phyloP scores from a whole-genome alignment of 1,284 basidiomycete species.

The Microbotryum lychnidis-dioicae region DNA sequence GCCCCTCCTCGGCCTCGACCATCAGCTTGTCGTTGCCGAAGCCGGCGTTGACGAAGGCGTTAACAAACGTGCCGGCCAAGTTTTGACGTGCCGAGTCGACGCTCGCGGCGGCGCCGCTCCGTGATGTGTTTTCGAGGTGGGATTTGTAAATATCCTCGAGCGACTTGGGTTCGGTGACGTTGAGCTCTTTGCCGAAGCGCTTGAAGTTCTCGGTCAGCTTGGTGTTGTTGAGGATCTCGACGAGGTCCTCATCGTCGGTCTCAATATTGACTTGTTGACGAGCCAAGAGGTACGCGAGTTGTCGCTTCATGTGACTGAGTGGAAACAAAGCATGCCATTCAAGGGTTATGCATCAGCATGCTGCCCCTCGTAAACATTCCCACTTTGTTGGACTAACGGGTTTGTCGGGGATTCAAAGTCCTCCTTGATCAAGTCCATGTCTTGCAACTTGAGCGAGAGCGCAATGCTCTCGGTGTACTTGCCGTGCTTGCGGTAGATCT shows the following conservation, averaged over 20 bases:
- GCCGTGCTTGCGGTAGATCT: slow-evolving; percentile 78
- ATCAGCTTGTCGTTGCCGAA: slow-evolving; percentile 99
- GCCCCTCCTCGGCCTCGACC: slow-evolving; percentile 90
- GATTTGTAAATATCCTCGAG: slow-evolving; percentile 97
- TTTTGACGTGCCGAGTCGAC: slow-evolving; percentile 93
- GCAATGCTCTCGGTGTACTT: slow-evolving; percentile 88
- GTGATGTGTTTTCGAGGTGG: slow-evolving; percentile 73
- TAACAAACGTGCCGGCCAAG: slow-evolving; percentile 93
- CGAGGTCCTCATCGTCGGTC: slow-evolving; percentile 65
- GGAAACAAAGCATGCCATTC: not conserved
- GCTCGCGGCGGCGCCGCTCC: slow-evolving; percentile 52
- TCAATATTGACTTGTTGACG: slow-evolving; percentile 78
- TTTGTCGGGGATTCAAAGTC: slow-evolving; percentile 84
- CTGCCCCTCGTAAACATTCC: not conserved
- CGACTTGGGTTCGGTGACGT: slow-evolving; percentile 78
- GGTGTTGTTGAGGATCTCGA: slow-evolving; percentile 68
- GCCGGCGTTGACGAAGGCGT: slow-evolving; percentile 97
- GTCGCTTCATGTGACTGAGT: slow-evolving; percentile 77
- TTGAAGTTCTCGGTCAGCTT: slow-evolving; percentile 77
- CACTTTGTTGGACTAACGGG: slow-evolving; percentile 50
- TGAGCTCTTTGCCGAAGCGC: slow-evolving; percentile 90
- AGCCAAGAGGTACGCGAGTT: slow-evolving; percentile 88
- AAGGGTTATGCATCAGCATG: not conserved
- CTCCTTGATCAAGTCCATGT: slow-evolving; percentile 66
- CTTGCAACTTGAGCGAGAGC: slow-evolving; percentile 77